phyloP scores from a whole-genome alignment of 345 rosid species.

The Sisymbrium irio region DNA sequence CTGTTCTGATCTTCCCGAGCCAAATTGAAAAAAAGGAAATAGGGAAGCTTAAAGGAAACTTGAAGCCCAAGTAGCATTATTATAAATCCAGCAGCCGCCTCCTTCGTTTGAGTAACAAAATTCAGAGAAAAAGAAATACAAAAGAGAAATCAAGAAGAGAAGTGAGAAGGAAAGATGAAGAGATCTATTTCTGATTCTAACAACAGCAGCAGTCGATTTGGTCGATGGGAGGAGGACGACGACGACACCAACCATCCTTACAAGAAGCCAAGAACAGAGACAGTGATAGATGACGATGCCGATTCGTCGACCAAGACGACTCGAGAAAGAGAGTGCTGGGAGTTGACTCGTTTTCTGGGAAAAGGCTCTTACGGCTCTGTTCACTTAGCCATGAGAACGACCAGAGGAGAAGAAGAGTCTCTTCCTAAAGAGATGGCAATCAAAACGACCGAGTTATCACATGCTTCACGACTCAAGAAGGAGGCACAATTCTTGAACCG shows the following conservation, averaged over 20 bases:
- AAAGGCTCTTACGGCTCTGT: slow-evolving; percentile 14
- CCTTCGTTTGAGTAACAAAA: neutral
- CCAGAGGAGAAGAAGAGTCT: neutral
- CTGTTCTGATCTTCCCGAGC: neutral
- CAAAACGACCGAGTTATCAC: neutral
- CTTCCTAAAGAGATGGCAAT: slow-evolving; percentile 19
- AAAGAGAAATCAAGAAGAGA: neutral
- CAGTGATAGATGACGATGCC: neutral
- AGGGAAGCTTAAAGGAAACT: neutral
- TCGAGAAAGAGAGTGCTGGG: neutral
- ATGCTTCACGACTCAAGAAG: neutral
- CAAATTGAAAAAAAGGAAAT: neutral
- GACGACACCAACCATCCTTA: slow-evolving; percentile 1
- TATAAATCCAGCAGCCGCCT: too few species aligned
- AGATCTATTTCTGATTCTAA: neutral
- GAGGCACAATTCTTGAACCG: neutral
- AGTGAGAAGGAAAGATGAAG: neutral
- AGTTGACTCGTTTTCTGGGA: neutral
- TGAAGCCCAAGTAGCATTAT: neutral
- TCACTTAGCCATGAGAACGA: neutral
- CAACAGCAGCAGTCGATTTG: neutral
- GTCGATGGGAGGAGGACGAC: neutral
- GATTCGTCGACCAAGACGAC: neutral
- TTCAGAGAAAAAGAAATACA: too few species aligned
- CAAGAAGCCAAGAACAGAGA: neutral